These are phyloP conservation scores for Lyophyllum shimeji DNA, from an alignment of 768 basidiomycete genomes.

Conservation along the genomic window DNA sequence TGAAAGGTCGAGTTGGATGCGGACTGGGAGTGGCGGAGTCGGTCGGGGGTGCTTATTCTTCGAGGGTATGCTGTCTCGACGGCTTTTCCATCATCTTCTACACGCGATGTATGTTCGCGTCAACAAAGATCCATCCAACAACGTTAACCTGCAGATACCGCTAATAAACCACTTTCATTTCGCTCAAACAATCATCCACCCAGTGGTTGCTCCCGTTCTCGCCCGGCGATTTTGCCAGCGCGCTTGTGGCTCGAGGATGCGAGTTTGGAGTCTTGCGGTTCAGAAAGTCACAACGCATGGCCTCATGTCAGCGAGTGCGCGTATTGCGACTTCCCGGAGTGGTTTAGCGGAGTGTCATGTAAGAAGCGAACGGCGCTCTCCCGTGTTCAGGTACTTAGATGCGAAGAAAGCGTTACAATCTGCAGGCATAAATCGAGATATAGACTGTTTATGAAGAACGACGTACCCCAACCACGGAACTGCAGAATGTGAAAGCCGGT, in stretches of 20 bases:
- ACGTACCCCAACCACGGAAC: no score
- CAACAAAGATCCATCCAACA: background rate
- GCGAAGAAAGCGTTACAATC: conserved; percentile 43
- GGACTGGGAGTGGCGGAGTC: conserved; percentile 7
- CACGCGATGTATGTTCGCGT: no score
- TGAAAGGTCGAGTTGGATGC: background rate
- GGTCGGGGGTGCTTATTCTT: conserved; percentile 2
- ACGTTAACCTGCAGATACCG: no score
- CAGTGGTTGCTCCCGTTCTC: conserved; percentile 33
- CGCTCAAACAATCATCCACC: conserved; percentile 20
- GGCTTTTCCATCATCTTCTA: no score
- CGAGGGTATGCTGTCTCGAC: no score
- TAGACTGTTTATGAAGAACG: no score
- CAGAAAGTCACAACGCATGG: no score
- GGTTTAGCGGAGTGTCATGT: conserved; percentile 29
- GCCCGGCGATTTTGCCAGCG: conserved; percentile 34
- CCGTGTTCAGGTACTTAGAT: no score
- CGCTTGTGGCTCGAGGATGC: conserved; percentile 44
- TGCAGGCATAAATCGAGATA: conserved; percentile 16
- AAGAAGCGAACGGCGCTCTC: conserved; percentile 33
- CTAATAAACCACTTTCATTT: conserved; percentile 12
- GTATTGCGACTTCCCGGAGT: conserved; percentile 19
- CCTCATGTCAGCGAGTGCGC: conserved; percentile 35
- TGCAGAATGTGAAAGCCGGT: no score
- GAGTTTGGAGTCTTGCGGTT: conserved; percentile 37